These are phyloP conservation scores for Trichoderma polysporum DNA, from an alignment of 2,329 filamentous ascomycete species.

Conservation along the genomic window DNA sequence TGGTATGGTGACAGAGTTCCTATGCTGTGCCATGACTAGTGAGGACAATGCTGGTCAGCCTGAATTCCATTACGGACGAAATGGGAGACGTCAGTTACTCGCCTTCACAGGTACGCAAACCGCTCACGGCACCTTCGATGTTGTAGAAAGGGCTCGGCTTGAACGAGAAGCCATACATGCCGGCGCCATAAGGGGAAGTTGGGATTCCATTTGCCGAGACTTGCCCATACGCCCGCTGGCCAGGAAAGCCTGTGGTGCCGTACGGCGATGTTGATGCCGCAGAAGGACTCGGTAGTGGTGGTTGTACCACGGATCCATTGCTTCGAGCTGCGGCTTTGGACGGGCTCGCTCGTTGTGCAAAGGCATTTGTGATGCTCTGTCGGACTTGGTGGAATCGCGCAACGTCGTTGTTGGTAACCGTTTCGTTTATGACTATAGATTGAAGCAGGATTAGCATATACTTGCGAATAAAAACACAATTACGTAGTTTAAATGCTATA, in stretches of 20 bases:
- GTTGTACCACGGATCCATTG: constrained; percentile 18
- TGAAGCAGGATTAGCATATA: constrained; percentile 1
- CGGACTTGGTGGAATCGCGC: constrained; percentile 45
- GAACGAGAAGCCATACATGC: constrained; percentile 35
- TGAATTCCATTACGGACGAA: too few relatives aligned
- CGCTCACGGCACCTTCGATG: constrained; percentile 63
- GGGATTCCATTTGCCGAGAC: neutral
- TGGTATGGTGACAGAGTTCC: constrained; percentile 47
- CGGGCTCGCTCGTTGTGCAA: constrained; percentile 32
- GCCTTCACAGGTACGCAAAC: constrained; percentile 71
- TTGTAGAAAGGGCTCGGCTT: constrained; percentile 86
- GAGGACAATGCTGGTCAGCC: neutral
- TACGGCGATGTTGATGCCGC: constrained; percentile 16
- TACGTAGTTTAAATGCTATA: neutral
- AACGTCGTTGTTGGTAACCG: constrained; percentile 38
- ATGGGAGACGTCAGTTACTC: constrained; percentile 32
- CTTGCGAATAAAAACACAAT: neutral
- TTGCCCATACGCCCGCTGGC: neutral
- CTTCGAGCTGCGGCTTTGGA: constrained; percentile 24
- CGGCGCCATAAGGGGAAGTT: constrained; percentile 22
- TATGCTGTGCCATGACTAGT: constrained; percentile 55
- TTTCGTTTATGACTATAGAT: constrained; percentile 43
- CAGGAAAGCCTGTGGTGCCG: neutral
- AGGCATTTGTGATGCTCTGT: constrained; percentile 41
- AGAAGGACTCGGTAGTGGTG: constrained; percentile 19